These are phyloP conservation scores for Periglandula ipomoeae DNA, from an alignment of 2,329 filamentous ascomycete genomes.

Conservation along the genomic window DNA sequence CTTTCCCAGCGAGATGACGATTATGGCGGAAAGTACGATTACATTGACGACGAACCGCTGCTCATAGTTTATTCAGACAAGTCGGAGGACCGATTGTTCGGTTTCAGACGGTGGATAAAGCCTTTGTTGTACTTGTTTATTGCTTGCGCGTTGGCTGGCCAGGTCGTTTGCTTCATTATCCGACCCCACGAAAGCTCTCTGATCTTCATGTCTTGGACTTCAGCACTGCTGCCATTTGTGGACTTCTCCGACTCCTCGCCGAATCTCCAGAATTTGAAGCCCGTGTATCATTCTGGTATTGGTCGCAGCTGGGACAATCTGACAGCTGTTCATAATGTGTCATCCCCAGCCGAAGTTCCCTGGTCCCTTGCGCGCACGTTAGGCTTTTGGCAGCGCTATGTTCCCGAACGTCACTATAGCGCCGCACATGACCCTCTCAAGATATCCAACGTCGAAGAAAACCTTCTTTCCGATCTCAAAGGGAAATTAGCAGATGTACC, in stretches of 20 bases:
- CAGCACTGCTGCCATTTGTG: conserved; percentile 23
- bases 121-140: conserved; percentile 10
- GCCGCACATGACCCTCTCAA: conserved; percentile 10
- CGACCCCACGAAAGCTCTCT: conserved; percentile 22
- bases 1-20: conserved; percentile 18
- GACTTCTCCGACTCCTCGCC: conserved; percentile 21
- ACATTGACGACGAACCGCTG: conserved; percentile 6
- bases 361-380: conserved; percentile 9
- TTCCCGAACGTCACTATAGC: conserved; percentile 18
- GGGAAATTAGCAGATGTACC: not conserved
- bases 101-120: conserved; percentile 1
- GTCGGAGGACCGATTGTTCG: not conserved
- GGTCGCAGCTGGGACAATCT: conserved; percentile 18
- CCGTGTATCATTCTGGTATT: conserved; percentile 14
- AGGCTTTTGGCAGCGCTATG: conserved; percentile 22
- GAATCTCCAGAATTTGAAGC: conserved; percentile 15
- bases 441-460: not conserved
- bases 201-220: conserved; percentile 26
- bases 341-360: conserved; percentile 19
- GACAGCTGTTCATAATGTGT: conserved; percentile 17
- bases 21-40: conserved; percentile 3
- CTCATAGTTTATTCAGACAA: not conserved
- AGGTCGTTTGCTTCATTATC: conserved; percentile 13
- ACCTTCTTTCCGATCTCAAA: not conserved
- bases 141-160: conserved; percentile 10